Conservation (phyloP, 78 protist genomes). For the Anaeramoeba ignava region DNA sequence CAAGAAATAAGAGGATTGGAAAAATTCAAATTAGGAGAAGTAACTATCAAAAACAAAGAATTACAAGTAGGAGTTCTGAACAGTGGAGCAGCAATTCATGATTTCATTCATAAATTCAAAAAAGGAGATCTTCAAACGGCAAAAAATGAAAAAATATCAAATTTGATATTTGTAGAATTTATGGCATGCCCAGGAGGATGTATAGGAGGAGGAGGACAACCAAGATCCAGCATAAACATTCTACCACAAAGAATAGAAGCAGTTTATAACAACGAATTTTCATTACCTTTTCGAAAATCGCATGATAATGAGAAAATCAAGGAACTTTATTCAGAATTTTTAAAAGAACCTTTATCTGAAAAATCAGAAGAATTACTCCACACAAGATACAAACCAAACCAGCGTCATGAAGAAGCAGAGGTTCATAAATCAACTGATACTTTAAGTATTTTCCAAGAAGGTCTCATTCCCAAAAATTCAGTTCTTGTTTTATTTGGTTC, state of each 20-base stretch:
- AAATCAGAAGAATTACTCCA: background rate
- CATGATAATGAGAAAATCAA: background rate
- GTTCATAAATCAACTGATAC: too few relatives aligned
- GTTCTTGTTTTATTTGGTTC: too few relatives aligned
- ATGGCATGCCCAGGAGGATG: conserved; percentile 78
- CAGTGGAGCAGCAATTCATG: background rate
- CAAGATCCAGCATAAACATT: too few relatives aligned
- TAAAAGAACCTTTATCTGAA: background rate
- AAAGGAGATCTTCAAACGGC: too few relatives aligned
- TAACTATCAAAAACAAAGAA: background rate
- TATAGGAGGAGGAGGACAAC: conserved; percentile 51
- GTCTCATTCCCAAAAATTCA: too few relatives aligned
- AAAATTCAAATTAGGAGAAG: background rate
- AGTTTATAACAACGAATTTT: too few relatives aligned
- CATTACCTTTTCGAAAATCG: background rate
- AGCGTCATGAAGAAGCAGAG: too few relatives aligned
- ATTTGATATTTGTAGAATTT: conserved; percentile 66
- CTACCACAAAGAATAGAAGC: too few relatives aligned
- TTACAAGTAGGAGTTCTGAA: background rate
- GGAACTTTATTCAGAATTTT: background rate
- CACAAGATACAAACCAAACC: background rate
- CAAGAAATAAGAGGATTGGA: background rate
- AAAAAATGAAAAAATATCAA: too few relatives aligned
- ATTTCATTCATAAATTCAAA: conserved; percentile 7
- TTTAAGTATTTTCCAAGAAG: too few relatives aligned